Percentiles rank a stretch among this genome's conserved stretches.
Evolutionary conservation across 176 grass and related monocot genomes (phyloP).

Genomic region (Elymus sibiricus): DNA sequence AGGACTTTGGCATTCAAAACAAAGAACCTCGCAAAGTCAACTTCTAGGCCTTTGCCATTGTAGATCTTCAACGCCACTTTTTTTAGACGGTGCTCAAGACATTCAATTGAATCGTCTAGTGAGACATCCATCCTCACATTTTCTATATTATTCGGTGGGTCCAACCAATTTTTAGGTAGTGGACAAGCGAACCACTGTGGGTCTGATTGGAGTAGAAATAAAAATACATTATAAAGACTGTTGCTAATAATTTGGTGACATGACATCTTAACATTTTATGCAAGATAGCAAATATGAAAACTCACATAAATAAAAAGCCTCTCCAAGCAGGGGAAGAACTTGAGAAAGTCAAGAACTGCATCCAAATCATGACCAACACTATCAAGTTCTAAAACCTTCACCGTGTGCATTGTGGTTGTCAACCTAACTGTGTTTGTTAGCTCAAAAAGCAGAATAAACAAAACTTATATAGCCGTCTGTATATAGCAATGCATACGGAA

Average conservation of each 20-base stretch:
- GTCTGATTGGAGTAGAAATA: background rate
- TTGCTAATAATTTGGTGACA: background rate
- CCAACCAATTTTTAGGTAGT: no score
- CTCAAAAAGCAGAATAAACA: no score
- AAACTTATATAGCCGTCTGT: no score
- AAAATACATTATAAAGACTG: background rate
- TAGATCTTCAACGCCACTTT: background rate
- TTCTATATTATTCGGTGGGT: background rate
- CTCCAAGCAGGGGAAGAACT: no score
- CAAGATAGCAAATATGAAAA: background rate
- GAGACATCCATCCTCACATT: background rate
- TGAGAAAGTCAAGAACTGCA: no score
- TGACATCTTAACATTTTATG: background rate
- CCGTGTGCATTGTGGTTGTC: no score
- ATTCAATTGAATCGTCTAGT: background rate
- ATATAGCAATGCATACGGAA: no score
- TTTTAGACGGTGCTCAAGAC: background rate
- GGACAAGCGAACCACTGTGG: no score
- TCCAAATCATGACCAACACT: no score
- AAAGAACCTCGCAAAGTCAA: background rate
- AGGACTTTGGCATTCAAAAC: background rate
- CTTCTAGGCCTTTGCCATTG: background rate
- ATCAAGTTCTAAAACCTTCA: no score
- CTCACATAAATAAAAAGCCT: background rate
- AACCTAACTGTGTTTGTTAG: background rate